Evolutionary conservation across 192 early-diverging fungal species (phyloP).

Genomic region (Backusella luteola): DNA sequence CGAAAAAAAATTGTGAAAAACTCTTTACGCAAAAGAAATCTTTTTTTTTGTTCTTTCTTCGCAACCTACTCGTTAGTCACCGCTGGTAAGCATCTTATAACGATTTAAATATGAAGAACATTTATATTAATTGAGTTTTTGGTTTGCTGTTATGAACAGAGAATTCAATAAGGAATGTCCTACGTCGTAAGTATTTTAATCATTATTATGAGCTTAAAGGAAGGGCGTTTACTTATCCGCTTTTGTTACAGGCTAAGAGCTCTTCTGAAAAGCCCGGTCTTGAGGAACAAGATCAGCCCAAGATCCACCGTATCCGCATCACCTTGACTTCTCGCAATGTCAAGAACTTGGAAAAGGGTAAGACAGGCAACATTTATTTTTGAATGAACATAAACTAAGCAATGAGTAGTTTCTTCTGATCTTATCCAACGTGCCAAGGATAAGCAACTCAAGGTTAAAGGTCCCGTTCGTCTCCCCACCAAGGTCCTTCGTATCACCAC

Average conservation of each 20-base stretch:
- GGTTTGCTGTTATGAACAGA: constrained; percentile 2
- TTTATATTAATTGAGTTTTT: background rate
- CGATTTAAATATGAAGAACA: background rate
- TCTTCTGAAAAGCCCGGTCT: constrained; percentile 65
- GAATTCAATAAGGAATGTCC: constrained; percentile 32
- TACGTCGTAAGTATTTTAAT: constrained; percentile 26
- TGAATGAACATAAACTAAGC: too few species aligned
- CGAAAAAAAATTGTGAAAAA: constrained; percentile 22
- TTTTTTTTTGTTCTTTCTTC: constrained; percentile 12
- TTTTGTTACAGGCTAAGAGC: constrained; percentile 23
- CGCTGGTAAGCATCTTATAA: constrained; percentile 24
- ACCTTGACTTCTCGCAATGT: constrained; percentile 98
- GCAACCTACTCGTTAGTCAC: constrained; percentile 31
- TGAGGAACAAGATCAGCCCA: constrained; percentile 64
- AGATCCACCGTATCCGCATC: constrained; percentile 99
- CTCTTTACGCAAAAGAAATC: constrained; percentile 4
- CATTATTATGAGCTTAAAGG: background rate
- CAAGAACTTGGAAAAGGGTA: constrained; percentile 95
- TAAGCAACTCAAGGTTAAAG: constrained; percentile 98
- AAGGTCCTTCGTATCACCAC: constrained; percentile 98
- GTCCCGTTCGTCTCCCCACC: constrained; percentile 99
- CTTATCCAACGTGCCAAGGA: constrained; percentile 98
- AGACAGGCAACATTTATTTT: background rate
- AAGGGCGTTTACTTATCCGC: background rate
- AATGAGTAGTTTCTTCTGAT: constrained; percentile 78